These are phyloP conservation scores for Prunus kanzakura DNA, from an alignment of 306 rosid species.

Conservation along the genomic window DNA sequence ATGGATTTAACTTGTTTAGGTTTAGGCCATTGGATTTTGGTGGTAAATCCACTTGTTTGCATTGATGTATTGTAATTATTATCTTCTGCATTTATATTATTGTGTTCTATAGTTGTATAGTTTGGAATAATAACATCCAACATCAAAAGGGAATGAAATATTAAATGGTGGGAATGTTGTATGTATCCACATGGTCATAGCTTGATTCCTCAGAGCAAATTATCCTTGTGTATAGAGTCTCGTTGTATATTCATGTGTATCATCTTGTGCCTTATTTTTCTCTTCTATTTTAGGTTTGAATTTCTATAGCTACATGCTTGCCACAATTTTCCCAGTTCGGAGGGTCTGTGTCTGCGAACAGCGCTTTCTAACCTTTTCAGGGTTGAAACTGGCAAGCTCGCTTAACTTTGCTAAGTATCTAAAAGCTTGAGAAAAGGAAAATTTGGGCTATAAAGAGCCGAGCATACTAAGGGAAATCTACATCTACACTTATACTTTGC, in stretches of 20 bases:
- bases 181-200: neutral
- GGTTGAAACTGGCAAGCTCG: slow-evolving; percentile 18
- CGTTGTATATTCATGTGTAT: neutral
- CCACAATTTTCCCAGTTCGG: neutral
- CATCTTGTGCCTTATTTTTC: neutral
- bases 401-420: neutral
- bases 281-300: neutral
- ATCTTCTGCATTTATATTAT: neutral
- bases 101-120: neutral
- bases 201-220: neutral
- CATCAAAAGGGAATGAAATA: neutral
- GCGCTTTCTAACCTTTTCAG: neutral
- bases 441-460: neutral
- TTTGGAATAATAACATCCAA: neutral
- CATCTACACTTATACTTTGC: neutral
- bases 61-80: slow-evolving; percentile 3
- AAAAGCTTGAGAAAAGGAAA: slow-evolving; percentile 4
- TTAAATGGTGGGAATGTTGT: slow-evolving; percentile 1
- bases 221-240: neutral
- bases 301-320: neutral
- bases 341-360: neutral
- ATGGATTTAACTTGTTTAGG: neutral
- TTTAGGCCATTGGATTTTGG: neutral
- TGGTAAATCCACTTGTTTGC: neutral
- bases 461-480: neutral